Evolutionary conservation across 2,329 filamentous ascomycete genomes (phyloP), one percentile per base, ranked within the genome.

Genomic region (Nigrograna mackinnonii): DNA sequence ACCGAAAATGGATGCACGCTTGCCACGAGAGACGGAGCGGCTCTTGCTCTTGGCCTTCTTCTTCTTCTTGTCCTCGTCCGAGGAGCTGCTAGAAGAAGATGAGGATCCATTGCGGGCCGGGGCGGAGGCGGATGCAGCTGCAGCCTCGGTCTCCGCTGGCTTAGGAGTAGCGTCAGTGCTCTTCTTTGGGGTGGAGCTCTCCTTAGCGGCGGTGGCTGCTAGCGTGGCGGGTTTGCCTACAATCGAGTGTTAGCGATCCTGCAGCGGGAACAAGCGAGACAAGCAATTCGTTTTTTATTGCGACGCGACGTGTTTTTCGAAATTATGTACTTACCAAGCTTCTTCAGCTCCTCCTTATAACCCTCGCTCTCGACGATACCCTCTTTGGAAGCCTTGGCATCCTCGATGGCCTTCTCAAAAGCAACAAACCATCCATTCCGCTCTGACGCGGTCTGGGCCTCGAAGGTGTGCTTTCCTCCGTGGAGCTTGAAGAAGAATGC

Each of bases 381-480:
- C 53, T 87, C 78, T 63, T 85, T 86, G 44, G 88, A 76, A 60
- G 86, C 86, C 80, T 94, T 95, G 62, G 90, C 91, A 76, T 95
- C 90, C 38, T 84, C 80, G 39, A 88, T 82, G 79, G 91, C 89
- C 62, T 81, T 75, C 82, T 94, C 91, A 58, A 96, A 71, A 64
- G 91, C 87, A 50, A 84, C 75, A 61, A 95, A 83, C 94, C 94
- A 97, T 80, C 87, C 89, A 72, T 96, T 90, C 67, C 92, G 91
- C 76, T 96, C 91, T 46, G 83, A 76, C 36, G 81, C 61, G 61
- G 66, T 85, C 60, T 77, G 64, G 44, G 92, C 89, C 82, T 96
- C 92, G 80, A 99, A 96, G 47, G 82, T 82, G 81, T 96, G 91
- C 84, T 96, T 95, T 75, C 95, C 86, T 58, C 87, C 87, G 73